A percentile compares a stretch with the other conserved stretches of the same genome.
These are phyloP conservation scores for Marsdenia floribunda DNA, from an alignment of 257 asterid genomes.

Conservation along the genomic window DNA sequence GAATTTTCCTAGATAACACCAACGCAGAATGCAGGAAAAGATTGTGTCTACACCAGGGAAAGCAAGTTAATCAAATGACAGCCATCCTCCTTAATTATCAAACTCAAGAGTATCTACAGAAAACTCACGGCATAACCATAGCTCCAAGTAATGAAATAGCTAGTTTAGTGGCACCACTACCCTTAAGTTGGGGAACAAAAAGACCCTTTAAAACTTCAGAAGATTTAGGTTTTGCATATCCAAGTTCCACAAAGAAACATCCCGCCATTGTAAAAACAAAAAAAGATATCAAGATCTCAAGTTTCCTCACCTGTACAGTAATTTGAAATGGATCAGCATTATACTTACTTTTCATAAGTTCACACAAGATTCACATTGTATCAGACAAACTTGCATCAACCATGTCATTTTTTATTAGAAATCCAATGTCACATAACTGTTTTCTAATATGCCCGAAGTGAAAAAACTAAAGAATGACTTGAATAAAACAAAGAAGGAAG, in stretches of 20 bases:
- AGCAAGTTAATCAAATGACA: background rate
- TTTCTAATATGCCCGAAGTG: background rate
- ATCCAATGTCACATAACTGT: background rate
- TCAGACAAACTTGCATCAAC: background rate
- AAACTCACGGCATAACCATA: conserved; percentile 97
- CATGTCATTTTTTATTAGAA: background rate
- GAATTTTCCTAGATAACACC: conserved; percentile 92
- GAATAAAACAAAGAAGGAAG: background rate
- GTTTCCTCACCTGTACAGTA: conserved; percentile 74
- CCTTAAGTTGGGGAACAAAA: conserved; percentile 83
- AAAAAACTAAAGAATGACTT: background rate
- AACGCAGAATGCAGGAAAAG: conserved; percentile 96
- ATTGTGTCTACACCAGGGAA: conserved; percentile 62
- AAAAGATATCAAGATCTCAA: conserved; percentile 74
- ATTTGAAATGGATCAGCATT: conserved; percentile 6
- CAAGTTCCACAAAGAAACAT: conserved; percentile 82
- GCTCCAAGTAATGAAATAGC: conserved; percentile 97
- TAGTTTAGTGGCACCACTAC: conserved; percentile 80
- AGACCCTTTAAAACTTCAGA: conserved; percentile 72
- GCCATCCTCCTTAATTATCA: background rate
- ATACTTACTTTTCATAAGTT: background rate
- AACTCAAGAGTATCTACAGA: background rate
- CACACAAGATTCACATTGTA: no score
- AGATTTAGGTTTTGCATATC: conserved; percentile 68
- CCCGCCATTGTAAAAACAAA: conserved; percentile 74